These are phyloP conservation scores for Paraphaeosphaeria minitans DNA, from an alignment of 2,329 filamentous ascomycete species.

Conservation along the genomic window DNA sequence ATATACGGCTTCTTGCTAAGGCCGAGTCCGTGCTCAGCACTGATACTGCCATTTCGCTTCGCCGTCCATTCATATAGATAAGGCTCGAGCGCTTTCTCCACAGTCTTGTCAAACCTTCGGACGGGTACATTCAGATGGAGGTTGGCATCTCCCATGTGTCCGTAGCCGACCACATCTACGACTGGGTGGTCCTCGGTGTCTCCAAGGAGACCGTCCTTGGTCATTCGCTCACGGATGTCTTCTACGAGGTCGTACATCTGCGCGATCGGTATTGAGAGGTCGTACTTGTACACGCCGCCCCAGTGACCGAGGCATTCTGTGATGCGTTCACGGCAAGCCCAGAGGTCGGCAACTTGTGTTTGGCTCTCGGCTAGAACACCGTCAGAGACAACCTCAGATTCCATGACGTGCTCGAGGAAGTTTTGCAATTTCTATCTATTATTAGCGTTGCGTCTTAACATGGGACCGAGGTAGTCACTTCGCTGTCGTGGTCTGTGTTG, in stretches of 20 bases:
- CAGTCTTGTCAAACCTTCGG: constrained; percentile 79
- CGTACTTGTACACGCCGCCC: constrained; percentile 98
- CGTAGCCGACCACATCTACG: constrained; percentile 90
- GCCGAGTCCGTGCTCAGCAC: constrained; percentile 92
- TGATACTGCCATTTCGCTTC: constrained; percentile 87
- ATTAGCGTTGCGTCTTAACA: constrained; percentile 14
- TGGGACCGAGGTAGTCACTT: constrained; percentile 30
- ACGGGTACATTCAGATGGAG: constrained; percentile 90
- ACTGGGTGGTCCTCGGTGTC: constrained; percentile 79
- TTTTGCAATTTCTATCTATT: constrained; percentile 72
- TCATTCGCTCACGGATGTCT: constrained; percentile 76
- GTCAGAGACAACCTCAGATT: constrained; percentile 81
- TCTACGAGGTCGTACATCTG: constrained; percentile 90
- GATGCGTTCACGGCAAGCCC: constrained; percentile 93
- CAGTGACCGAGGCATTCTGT: constrained; percentile 87
- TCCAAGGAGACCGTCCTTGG: constrained; percentile 72
- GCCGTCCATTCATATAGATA: constrained; percentile 98
- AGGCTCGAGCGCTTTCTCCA: constrained; percentile 88
- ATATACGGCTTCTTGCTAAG: constrained; percentile 96
- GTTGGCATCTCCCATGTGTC: constrained; percentile 97
- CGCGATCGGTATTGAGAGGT: constrained; percentile 87
- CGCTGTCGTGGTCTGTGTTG: constrained; percentile 89
- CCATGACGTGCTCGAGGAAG: constrained; percentile 92
- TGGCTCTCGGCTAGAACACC: constrained; percentile 93
- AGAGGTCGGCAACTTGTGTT: constrained; percentile 83